phyloP scores from a whole-genome alignment of 2,329 filamentous ascomycete genomes.

The Fusarium hainanense region DNA sequence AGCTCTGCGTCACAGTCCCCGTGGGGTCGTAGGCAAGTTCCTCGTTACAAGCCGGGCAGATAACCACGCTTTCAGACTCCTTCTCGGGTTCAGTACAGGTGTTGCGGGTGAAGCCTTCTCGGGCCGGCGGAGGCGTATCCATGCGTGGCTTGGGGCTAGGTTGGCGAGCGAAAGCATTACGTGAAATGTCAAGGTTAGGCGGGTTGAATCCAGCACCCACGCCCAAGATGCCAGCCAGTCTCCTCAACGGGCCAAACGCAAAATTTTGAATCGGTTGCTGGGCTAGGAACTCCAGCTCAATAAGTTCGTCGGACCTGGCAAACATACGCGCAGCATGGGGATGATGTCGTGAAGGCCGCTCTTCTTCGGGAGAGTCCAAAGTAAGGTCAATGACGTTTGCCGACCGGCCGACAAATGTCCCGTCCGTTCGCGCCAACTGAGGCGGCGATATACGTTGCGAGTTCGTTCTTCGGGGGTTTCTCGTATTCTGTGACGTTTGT shows the following conservation, averaged over 20 bases:
- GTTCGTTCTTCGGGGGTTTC: conserved; percentile 57
- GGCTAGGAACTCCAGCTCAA: conserved; percentile 44
- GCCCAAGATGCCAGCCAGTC: conserved; percentile 44
- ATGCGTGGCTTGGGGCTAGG: conserved; percentile 61
- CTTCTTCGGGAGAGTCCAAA: conserved; percentile 55
- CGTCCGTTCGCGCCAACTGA: conserved; percentile 58
- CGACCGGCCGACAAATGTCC: conserved; percentile 52
- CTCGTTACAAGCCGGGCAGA: conserved; percentile 88
- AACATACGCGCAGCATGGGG: conserved; percentile 22
- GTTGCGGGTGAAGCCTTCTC: conserved; percentile 83
- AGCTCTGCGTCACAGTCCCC: conserved; percentile 43
- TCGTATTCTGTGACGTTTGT: conserved; percentile 27
- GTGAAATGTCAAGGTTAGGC: conserved; percentile 42
- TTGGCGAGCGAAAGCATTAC: conserved; percentile 49
- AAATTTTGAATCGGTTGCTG: conserved; percentile 41
- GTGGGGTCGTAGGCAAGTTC: conserved; percentile 81
- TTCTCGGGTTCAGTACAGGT: conserved; percentile 56
- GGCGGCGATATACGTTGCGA: conserved; percentile 56
- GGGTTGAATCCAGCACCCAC: conserved; percentile 35
- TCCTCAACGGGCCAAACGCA: conserved; percentile 41
- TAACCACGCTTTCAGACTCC: conserved; percentile 74
- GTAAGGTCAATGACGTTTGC: conserved; percentile 64
- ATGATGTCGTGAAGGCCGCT: conserved; percentile 38
- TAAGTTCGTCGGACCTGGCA: conserved; percentile 42
- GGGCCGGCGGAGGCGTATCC: conserved; percentile 71